Conservation (phyloP, 2,329 filamentous ascomycete species). For the Trichoderma sp. region DNA sequence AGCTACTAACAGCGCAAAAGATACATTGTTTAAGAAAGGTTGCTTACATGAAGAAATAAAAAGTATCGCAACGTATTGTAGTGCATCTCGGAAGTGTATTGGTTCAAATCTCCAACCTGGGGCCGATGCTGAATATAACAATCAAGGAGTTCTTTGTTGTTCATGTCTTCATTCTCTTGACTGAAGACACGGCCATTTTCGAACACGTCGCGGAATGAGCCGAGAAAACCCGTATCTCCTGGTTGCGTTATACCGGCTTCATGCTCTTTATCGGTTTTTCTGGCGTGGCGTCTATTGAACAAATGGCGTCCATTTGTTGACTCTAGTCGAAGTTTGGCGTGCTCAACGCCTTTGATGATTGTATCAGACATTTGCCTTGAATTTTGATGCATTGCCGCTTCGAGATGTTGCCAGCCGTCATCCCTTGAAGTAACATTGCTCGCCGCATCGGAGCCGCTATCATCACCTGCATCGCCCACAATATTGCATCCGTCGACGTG, state of each 20-base stretch:
- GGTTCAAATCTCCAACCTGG: not conserved
- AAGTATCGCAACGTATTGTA: not conserved
- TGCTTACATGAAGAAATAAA: not conserved
- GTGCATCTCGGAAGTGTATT: not conserved
- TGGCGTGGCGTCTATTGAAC: not conserved
- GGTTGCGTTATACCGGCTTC: not conserved
- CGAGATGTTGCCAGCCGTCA: not conserved
- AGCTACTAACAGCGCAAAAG: not conserved
- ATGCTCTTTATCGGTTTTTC: not conserved
- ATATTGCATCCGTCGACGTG: not conserved
- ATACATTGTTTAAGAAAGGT: not conserved
- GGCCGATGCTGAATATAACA: not conserved
- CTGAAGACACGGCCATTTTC: not conserved
- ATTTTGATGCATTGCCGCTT: not conserved
- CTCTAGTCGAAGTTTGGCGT: not conserved
- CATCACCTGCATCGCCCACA: not conserved
- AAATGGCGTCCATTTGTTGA: not conserved
- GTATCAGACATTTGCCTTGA: not conserved
- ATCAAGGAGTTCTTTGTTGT: not conserved
- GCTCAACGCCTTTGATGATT: not conserved
- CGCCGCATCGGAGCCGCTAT: not conserved
- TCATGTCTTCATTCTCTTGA: not conserved
- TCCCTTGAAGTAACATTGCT: not conserved
- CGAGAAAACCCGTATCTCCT: not conserved
- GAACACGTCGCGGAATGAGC: not conserved